Evolutionary conservation across 805 yeast species (phyloP).

Genomic region (Saccharomyces jurei): DNA sequence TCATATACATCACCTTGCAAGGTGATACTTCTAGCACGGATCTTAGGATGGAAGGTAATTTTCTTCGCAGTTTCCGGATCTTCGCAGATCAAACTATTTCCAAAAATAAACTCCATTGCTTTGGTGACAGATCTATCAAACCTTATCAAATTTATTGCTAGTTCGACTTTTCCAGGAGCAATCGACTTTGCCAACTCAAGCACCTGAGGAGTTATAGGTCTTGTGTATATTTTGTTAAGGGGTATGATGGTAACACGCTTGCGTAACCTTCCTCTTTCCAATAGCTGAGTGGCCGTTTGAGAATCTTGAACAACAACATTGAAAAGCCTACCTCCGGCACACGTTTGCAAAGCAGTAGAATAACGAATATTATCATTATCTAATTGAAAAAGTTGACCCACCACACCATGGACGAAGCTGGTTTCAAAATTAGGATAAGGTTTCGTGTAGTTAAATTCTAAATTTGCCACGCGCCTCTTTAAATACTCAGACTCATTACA

Average conservation of each 20-base stretch:
- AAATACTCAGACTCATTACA: conserved; percentile 44
- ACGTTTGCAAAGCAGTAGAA: conserved; percentile 80
- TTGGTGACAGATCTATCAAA: conserved; percentile 60
- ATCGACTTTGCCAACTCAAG: conserved; percentile 61
- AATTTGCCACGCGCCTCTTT: conserved; percentile 56
- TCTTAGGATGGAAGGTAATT: conserved; percentile 79
- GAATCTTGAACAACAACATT: conserved; percentile 89
- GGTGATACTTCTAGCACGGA: conserved; percentile 77
- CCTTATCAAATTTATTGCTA: conserved; percentile 76
- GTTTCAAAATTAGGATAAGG: conserved; percentile 58
- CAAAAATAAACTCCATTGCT: conserved; percentile 91
- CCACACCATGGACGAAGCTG: conserved; percentile 71
- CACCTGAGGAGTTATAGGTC: conserved; percentile 42
- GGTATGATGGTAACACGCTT: conserved; percentile 90
- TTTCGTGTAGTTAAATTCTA: conserved; percentile 64
- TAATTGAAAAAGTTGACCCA: conserved; percentile 72
- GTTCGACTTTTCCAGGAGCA: conserved; percentile 78
- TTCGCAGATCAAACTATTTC: conserved; percentile 76
- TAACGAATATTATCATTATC: conserved; percentile 48
- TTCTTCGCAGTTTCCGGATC: conserved; percentile 83
- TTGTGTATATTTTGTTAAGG: conserved; percentile 69
- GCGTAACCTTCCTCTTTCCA: conserved; percentile 69
- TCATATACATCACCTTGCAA: conserved; percentile 91
- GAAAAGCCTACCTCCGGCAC: conserved; percentile 88
- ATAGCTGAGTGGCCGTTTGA: conserved; percentile 69